Base-by-base conservation (phyloP, 805 yeast genomes). In the Brettanomyces nanus region DNA sequence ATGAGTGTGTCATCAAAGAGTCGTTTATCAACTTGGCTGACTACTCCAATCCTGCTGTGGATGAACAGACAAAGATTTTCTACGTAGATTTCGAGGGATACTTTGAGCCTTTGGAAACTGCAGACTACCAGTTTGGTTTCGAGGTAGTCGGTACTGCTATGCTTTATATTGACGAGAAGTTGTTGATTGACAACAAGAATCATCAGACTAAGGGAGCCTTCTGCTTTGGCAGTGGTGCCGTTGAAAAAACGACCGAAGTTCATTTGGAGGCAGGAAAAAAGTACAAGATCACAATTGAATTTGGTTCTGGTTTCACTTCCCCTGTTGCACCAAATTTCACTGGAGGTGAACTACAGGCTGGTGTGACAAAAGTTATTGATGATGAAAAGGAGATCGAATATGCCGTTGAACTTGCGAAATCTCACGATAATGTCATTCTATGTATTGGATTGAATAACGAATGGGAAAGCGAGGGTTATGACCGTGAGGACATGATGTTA, bases 391-490 rank as follows among this genome's bases (percentile, higher is more conserved):
- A 59, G 44, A 62, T 70, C 30, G 35, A 40, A 2, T 49, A 54
- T 19, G 80, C 83, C 7, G 72, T 62, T 14, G 67, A 59, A 13
- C 40, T 69, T 28, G 83, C 84, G 30, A 61, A 64, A 44, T 27
- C 50, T 2, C 75, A 56, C 19, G 82, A 77, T 44, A 73, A 72
- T 51, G 80, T 73, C 15, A 53, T 76, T 15, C 47, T 77, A 33
- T 53, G 64, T 37, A 59, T 71, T 37, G 83, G 83, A 26, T 59
- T 73, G 41, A 66, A 70, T 44, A 57, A 58, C 23, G 80, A 74
- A 30, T 75, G 74, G 69, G 83, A 77, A 53, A 58, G 73, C 20
- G 83, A 77, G 53, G 79, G 81, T 60, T n/a, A n/a, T n/a, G n/a
- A n/a, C n/a, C n/a, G n/a, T n/a, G n/a, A n/a, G n/a, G n/a, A n/a